Percentiles rank a stretch among this genome's conserved stretches.
phyloP scores from a whole-genome alignment of 805 yeast species.

The Hanseniaspora singularis region DNA sequence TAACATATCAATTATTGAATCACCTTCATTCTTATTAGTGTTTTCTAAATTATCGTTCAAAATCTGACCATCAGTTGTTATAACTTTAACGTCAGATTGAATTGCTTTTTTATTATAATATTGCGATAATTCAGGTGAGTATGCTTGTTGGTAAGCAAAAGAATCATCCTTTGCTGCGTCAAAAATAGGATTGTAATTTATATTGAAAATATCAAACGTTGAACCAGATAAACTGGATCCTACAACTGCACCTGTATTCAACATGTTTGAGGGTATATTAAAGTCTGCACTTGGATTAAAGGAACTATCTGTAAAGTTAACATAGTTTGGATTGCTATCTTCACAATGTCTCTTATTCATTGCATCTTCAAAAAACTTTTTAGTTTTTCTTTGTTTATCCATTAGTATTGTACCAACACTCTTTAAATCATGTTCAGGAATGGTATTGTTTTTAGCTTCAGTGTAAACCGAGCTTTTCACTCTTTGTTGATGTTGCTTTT shows the following conservation, averaged over 20 bases:
- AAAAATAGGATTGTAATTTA: conserved; percentile 35
- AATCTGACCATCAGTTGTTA: conserved; percentile 20
- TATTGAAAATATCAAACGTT: conserved; percentile 50
- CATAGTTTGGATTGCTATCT: conserved; percentile 53
- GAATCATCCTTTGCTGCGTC: conserved; percentile 24
- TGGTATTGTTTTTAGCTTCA: conserved; percentile 75
- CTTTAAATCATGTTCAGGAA: conserved; percentile 82
- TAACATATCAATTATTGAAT: conserved; percentile 17
- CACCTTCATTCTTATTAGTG: conserved; percentile 24
- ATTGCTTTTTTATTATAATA: conserved; percentile 16
- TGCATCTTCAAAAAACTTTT: conserved; percentile 75
- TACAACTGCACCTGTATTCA: conserved; percentile 43
- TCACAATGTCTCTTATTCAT: conserved; percentile 56
- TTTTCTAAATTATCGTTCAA: conserved; percentile 27
- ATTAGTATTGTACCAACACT: conserved; percentile 64
- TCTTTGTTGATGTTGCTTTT: conserved; percentile 17
- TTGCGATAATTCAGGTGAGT: conserved; percentile 16
- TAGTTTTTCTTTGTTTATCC: conserved; percentile 66
- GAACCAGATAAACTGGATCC: conserved; percentile 67
- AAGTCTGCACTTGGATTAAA: conserved; percentile 69
- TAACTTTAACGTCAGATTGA: conserved; percentile 27
- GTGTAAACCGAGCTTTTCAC: conserved; percentile 58
- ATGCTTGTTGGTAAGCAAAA: conserved; percentile 18
- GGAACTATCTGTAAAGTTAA: conserved; percentile 79
- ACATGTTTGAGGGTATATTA: conserved; percentile 38